phyloP scores from a whole-genome alignment of 495 filamentous ascomycete genomes.

The Annulohypoxylon moriforme region DNA sequence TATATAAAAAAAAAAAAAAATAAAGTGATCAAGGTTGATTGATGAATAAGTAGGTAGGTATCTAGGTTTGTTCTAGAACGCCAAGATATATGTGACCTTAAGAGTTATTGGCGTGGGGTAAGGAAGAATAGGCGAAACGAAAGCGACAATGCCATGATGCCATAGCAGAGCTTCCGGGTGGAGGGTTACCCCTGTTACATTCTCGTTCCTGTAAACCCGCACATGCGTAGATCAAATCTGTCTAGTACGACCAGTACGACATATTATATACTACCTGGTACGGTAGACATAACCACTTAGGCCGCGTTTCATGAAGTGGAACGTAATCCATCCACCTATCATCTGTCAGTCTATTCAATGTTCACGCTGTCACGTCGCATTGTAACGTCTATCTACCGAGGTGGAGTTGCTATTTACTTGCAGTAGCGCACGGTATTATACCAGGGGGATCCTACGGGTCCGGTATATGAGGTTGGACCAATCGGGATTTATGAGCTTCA shows the following conservation, averaged over 20 bases:
- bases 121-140: slow-evolving; percentile 14
- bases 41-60: not conserved
- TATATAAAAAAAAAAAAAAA: not conserved
- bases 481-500: not conserved
- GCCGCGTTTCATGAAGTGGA: not conserved
- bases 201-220: too few species aligned
- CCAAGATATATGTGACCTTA: not conserved
- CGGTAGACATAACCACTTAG: not conserved
- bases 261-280: not conserved
- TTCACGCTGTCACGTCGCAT: not conserved
- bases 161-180: not conserved
- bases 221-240: not conserved
- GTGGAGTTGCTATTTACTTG: not conserved
- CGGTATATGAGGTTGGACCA: not conserved
- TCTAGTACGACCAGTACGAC: too few species aligned
- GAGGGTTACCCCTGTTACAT: not conserved
- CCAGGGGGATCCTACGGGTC: not conserved
- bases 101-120: not conserved
- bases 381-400: slow-evolving; percentile 2
- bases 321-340: not conserved
- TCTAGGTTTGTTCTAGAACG: not conserved
- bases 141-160: slow-evolving; percentile 6
- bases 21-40: not conserved
- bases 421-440: not conserved
- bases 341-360: too few species aligned